Evolutionary conservation across 1,284 basidiomycete species (phyloP), one percentile per base, ranked within the genome.

Genomic region (Polyporus tsugae): DNA sequence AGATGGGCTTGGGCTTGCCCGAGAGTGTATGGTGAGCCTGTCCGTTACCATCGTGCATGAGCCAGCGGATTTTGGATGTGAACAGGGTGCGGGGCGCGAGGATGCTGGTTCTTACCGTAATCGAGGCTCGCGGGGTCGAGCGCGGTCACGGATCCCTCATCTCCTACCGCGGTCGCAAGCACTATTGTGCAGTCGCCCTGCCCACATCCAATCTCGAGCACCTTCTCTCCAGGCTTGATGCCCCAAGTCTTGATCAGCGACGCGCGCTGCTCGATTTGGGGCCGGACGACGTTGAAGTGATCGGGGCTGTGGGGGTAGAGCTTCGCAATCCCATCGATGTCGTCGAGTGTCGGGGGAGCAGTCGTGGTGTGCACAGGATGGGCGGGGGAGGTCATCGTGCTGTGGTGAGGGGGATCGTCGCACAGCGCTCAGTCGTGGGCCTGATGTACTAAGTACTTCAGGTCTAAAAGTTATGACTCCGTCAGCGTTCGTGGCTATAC

Each of bases 201-300:
- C 0, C 83, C 83, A 69, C 83, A 84, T 41, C 83, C 83, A 15
- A 84, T 72, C 69, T 85, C 83, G 2, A 84, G 75, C 3, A 84
- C 75, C 3, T 69, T 71, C 39, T 75, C 75, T 4, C 82, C 82
- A 1, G 64, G 67, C 4, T 69, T 17, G 59, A 84, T 81, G 13
- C 75, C 72, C 78, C 79, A 84, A 7, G 73, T 73, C 7, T 72
- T 65, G 19, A 82, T 69, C 6, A 84, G 73, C 36, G 77, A 74
- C 42, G 82, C 72, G n/a, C 83, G 81, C 61, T 85, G 81, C 63
- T 78, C 70, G 38, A 79, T 79, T 67, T 81, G 80, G n/a, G 67
- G 53, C 6, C 74, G 67, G 11, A 75, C 71, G 35, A 75, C 52
- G 15, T 61, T 25, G 57, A 72, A 64, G 39, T 70, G 44, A 4